Percentiles rank a stretch among this genome's conserved stretches.
phyloP scores from a whole-genome alignment of 2,329 filamentous ascomycete species.

The Pseudopyrenochaeta lycopersici region DNA sequence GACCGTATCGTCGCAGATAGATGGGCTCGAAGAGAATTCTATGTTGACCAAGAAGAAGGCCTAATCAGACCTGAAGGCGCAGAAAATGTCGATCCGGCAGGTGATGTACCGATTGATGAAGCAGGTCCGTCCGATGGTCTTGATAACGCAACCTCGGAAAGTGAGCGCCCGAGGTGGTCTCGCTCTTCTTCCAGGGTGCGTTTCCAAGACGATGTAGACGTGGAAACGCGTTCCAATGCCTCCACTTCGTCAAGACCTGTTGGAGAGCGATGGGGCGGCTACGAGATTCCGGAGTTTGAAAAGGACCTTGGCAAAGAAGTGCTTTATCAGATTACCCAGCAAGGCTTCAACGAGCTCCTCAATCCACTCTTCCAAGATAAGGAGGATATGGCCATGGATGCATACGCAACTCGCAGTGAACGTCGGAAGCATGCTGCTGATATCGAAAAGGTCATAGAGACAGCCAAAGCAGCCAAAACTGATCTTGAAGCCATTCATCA shows the following conservation, averaged over 20 bases:
- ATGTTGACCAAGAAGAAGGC: conserved; percentile 86
- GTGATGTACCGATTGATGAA: conserved; percentile 16
- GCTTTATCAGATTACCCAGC: conserved; percentile 88
- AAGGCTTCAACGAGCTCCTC: conserved; percentile 91
- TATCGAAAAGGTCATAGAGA: conserved; percentile 29
- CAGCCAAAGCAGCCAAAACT: conserved; percentile 20
- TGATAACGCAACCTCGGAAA: conserved; percentile 7
- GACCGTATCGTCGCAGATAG: conserved; percentile 63
- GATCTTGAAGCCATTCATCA: conserved; percentile 25
- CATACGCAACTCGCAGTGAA: conserved; percentile 54
- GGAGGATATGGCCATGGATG: conserved; percentile 78
- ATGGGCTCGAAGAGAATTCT: conserved; percentile 81
- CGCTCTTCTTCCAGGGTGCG: conserved; percentile 81
- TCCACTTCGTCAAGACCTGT: conserved; percentile 75
- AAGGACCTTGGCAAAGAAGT: conserved; percentile 87
- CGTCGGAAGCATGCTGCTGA: conserved; percentile 31
- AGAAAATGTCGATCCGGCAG: conserved; percentile 12
- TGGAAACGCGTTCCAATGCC: conserved; percentile 74
- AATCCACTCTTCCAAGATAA: conserved; percentile 84
- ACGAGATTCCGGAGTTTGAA: conserved; percentile 82
- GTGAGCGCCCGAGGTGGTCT: conserved; percentile 57
- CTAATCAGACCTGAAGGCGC: conserved; percentile 47
- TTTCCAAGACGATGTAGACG: conserved; percentile 76
- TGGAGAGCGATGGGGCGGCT: conserved; percentile 76
- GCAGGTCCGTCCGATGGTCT: conserved; percentile 5